Evolutionary conservation across 1,139 yeast genomes (phyloP), one percentile per base, ranked within the genome.

Genomic region (Casaregolazyma suthepensis): DNA sequence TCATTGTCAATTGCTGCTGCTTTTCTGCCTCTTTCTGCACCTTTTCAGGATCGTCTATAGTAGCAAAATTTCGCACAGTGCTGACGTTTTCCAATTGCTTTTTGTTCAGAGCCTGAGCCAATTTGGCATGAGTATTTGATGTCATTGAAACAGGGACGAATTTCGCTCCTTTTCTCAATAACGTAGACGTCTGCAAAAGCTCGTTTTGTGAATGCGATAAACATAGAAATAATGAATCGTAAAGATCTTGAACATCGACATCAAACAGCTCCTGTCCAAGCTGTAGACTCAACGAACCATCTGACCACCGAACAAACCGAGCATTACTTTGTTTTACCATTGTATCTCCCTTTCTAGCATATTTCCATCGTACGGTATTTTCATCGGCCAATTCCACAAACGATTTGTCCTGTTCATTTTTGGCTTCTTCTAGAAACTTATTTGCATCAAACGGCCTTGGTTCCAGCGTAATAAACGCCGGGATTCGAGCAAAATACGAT

Each of bases 351-450:
- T 80, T 81, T 51, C 80, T 73, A 29, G 89, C 85, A 68, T 91
- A 90, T 70, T 95, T 82, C 99, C 99, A 93, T 64, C 98, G 80
- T 42, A 93, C 76, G 0, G 96, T 89, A 66, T 89, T 89, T 64
- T 87, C 90, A 59, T 85, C 87, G 55, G 81, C 75, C 45, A 85
- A 73, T 60, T 77, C 79, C 53, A 79, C 72, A 54, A 76, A 73
- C 44, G 81, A 79, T 55, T 75, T 75, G 45, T 61, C 76, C 35
- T 45, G 50, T 53, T 70, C 67, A 43, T 68, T 69, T 13, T 44
- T 38, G 19, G 48, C 51, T 26, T 20, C 50, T 15, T 47, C 50
- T 57, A 78, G 75, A 68, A 87, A 89, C 52, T 76, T 80, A 31
- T 76, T 76, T 2, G 95, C 87, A 61, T 91, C 96, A 67, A 91